phyloP scores from a whole-genome alignment of 192 early-diverging fungal genomes.

The Linnemannia elongata region DNA sequence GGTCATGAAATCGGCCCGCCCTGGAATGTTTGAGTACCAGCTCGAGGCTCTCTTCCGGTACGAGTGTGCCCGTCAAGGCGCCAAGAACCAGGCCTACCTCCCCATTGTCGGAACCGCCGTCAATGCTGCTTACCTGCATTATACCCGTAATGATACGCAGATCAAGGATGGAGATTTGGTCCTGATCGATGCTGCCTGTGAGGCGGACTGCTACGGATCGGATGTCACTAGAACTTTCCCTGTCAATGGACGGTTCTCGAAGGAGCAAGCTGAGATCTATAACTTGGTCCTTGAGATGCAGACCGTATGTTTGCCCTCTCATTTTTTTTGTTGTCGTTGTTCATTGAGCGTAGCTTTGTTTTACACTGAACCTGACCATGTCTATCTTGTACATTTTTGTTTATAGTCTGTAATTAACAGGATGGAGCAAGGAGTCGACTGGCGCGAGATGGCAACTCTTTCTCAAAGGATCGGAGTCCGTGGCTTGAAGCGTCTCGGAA shows the following conservation, averaged over 20 bases:
- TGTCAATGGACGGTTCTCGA: slow-evolving; percentile 78
- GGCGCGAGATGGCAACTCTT: slow-evolving; percentile 86
- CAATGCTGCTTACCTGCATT: slow-evolving; percentile 87
- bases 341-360: not conserved
- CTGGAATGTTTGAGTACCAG: slow-evolving; percentile 79
- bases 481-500: slow-evolving; percentile 78
- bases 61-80: slow-evolving; percentile 73
- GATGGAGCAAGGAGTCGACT: slow-evolving; percentile 81
- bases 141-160: slow-evolving; percentile 78
- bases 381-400: not conserved
- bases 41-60: slow-evolving; percentile 86
- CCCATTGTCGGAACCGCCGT: slow-evolving; percentile 86
- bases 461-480: slow-evolving; percentile 74
- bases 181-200: slow-evolving; percentile 90
- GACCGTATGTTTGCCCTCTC: slow-evolving; percentile 45
- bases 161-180: slow-evolving; percentile 70
- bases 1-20: slow-evolving; percentile 76
- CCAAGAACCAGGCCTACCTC: slow-evolving; percentile 85
- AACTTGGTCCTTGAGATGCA: slow-evolving; percentile 87
- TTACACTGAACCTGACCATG: not conserved
- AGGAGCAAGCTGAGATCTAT: slow-evolving; percentile 82
- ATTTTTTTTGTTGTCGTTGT: not conserved
- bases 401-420: slow-evolving; percentile 69
- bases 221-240: slow-evolving; percentile 95
- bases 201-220: slow-evolving; percentile 83